Evolutionary conservation across 164 flowering plant species (phyloP), one percentile per base, ranked within the genome.

Genomic region (Vitis rupestris): DNA sequence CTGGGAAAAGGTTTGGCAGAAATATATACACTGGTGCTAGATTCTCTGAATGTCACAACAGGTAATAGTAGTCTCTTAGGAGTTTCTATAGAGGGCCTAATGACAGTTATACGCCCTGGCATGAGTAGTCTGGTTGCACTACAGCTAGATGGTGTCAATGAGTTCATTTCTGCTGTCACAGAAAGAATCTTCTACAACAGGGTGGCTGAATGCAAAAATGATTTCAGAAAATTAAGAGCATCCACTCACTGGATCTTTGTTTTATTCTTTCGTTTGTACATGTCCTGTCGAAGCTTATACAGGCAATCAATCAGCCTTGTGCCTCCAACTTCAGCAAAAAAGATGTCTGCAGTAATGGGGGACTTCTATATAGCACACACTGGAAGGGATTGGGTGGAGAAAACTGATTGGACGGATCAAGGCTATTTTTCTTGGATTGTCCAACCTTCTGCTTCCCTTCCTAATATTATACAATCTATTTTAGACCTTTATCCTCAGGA

Each of bases 391-490:
- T 87, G 82, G 87, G 66, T 83, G 71, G 83, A 87, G 70, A 76
- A 67, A 64, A 69, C 68, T 70, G 82, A 80, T 52, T 81, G 79
- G 84, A 78, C 44, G 12, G 82, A 72, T 70, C 82, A 75, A 53
- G 94, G 91, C 65, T 90, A 89, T 72, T 91, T 91, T 82, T 86
- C 92, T 66, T 91, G 95, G 93, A 73, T 92, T 58, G 29, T 62
- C 60, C 80, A 80, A 55, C 83, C 97, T 73, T 82, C 97, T 47
- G 76, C 75, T 70, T 79, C 95, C 63, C 85, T 92, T 74, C 75
- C 66, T 72, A 63, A 54, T 44, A 58, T 86, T 57, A 66, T 88
- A 50, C 76, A 80, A 68, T 81, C 79, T 48, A 58, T 91, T 67
- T 81, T 77, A 17, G 72, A 78, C n/a, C 63, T 64, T 74, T 85